Evolutionary conservation across 495 filamentous ascomycete genomes (phyloP).

Genomic region (Talaromyces adpressus): DNA sequence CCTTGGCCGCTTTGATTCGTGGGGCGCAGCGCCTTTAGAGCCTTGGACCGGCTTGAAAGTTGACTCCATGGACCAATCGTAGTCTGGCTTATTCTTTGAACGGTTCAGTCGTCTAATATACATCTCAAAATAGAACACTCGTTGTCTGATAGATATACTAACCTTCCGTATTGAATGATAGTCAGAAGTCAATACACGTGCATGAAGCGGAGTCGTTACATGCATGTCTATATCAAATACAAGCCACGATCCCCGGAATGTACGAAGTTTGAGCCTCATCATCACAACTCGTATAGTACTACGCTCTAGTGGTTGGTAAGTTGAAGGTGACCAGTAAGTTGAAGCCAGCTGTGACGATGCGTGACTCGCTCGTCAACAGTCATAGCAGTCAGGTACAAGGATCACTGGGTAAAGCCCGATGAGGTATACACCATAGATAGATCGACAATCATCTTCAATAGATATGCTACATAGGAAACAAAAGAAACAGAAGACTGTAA

Average conservation of each 20-base stretch:
- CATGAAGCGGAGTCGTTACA: background rate
- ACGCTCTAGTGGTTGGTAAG: background rate
- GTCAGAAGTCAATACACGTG: background rate
- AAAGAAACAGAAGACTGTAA: background rate
- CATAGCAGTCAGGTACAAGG: background rate
- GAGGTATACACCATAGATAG: background rate
- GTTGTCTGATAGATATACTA: background rate
- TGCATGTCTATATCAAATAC: background rate
- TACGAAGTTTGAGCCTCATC: background rate
- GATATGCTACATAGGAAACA: conserved; percentile 10
- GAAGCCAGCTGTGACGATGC: background rate
- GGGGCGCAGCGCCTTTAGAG: background rate
- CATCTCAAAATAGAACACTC: background rate
- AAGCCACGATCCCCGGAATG: background rate
- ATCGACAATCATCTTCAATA: background rate
- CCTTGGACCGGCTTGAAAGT: background rate
- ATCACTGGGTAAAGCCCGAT: background rate
- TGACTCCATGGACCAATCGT: conserved; percentile 5
- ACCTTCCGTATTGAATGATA: background rate
- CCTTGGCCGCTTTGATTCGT: background rate
- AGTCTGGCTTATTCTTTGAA: background rate
- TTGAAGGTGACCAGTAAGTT: background rate
- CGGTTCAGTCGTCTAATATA: background rate
- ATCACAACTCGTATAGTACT: background rate
- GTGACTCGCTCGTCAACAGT: background rate